Percentiles rank a stretch among this genome's conserved stretches.
phyloP scores from a whole-genome alignment of 371 early-diverging fungal genomes.

The Mortierella sp. region DNA sequence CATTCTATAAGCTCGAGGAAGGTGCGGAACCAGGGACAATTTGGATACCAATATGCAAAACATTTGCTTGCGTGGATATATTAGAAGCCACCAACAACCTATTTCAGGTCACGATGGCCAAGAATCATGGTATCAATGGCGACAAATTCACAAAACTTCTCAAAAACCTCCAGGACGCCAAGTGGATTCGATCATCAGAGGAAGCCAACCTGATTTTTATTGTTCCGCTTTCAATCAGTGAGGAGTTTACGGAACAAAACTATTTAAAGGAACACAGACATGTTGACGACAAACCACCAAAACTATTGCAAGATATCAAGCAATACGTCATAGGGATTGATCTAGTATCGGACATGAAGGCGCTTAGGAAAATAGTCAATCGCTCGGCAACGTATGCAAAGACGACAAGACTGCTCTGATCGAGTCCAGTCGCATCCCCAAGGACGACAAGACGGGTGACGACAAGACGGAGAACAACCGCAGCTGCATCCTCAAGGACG shows the following conservation, averaged over 20 bases:
- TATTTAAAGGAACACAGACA: neutral
- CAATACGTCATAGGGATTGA: neutral
- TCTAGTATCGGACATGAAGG: neutral
- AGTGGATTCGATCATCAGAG: neutral
- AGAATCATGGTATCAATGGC: neutral
- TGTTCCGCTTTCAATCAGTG: neutral
- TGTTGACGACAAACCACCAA: no score
- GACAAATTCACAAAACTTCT: constrained; percentile 1
- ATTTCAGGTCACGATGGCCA: neutral
- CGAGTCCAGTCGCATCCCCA: no score
- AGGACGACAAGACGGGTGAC: no score
- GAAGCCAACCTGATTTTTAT: neutral
- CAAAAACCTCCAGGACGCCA: neutral
- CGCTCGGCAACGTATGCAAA: no score
- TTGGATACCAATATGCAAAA: neutral
- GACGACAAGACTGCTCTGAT: no score
- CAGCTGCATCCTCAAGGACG: no score
- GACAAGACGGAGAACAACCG: no score
- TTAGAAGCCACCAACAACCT: neutral
- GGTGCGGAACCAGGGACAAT: neutral
- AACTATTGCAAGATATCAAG: neutral
- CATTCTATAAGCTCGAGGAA: neutral
- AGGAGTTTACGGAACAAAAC: neutral
- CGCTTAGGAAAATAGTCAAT: no score
- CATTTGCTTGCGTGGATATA: neutral